Evolutionary conservation across 139 green algal genomes (phyloP).

Genomic region (Tetratostichococcus sp.): DNA sequence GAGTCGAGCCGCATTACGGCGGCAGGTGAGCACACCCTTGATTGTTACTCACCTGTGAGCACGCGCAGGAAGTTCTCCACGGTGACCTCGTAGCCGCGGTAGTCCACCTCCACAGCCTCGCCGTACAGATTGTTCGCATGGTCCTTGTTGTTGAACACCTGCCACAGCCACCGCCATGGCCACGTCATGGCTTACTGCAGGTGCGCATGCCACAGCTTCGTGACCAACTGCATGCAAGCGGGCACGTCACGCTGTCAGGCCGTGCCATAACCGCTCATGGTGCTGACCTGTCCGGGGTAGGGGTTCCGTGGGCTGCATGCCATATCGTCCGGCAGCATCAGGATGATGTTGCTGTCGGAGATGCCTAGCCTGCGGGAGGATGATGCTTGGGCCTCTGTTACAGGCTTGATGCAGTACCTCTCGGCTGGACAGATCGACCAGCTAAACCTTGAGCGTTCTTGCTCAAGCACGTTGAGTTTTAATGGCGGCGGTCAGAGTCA

Average conservation of each 20-base stretch:
- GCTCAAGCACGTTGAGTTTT: too few species aligned
- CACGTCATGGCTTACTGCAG: neutral
- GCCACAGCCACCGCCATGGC: neutral
- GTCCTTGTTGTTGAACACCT: conserved; percentile 65
- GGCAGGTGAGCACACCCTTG: neutral
- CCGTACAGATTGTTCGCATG: conserved; percentile 79
- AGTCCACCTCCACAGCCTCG: conserved; percentile 84
- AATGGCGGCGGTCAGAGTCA: too few species aligned
- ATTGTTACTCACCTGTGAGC: conserved; percentile 62
- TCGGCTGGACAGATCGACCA: too few species aligned
- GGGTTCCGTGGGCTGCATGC: conserved; percentile 86
- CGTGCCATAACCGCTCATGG: neutral
- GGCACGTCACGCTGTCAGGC: too few species aligned
- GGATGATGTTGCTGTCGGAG: conserved; percentile 88
- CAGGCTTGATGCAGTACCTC: too few species aligned
- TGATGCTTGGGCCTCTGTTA: too few species aligned
- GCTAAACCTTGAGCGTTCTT: too few species aligned
- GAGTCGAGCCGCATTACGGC: too few species aligned
- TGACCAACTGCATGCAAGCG: neutral
- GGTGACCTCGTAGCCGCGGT: conserved; percentile 85
- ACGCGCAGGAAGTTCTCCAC: conserved; percentile 82
- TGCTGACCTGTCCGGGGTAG: conserved; percentile 36
- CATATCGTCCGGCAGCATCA: conserved; percentile 89
- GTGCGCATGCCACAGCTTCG: neutral
- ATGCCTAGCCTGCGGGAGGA: conserved; percentile 68